Base-by-base conservation (phyloP, 2,329 filamentous ascomycete genomes). In the Colletotrichum agaves region DNA sequence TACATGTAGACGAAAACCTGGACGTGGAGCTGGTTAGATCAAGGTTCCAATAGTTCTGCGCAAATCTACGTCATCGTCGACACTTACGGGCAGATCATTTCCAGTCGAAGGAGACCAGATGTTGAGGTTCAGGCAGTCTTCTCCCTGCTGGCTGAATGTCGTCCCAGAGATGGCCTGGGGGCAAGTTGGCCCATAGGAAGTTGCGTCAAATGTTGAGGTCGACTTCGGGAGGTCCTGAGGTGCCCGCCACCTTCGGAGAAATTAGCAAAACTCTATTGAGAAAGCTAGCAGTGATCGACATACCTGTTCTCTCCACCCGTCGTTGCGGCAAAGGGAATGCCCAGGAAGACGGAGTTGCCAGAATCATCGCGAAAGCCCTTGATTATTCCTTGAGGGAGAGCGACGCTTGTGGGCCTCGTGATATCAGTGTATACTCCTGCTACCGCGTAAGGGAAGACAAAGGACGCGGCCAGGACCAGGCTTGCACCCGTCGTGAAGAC, bases 41-140 rank as follows among this genome's bases (percentile, higher is more conserved):
- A 13, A 19, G 5, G 4, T 5, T 15, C 17, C 1, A 10, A n/a
- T 53, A n/a, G 31, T 49, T 12, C 15, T 47, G 15, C 35, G 46
- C 21, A 1, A 1, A 5, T 5, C 23, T 33, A 0, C 31, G 35
- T 21, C 12, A 19, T 37, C 10, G 8, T 15, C 35, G 13, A 72
- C 2, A 71, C 74, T 64, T 15, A 75, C 76, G n/a, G 77, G 75
- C 8, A 77, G 67, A 35, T 74, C 68, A 19, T 74, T 69, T 4
- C 70, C 74, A 4, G 43, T 56, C 11, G 73, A 69, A 0, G 77
- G 74, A 1, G 74, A 73, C 78, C 78, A 80, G 60, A 80, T 73
- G 71, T 80, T 80, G 19, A 83, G 72, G 70, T 78, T 83, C 71
- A 84, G 67, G 59, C 82, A 84, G 31, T 84, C 80, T 67, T 80